Conservation (phyloP, 805 yeast species). For the Candida hispaniensis region DNA sequence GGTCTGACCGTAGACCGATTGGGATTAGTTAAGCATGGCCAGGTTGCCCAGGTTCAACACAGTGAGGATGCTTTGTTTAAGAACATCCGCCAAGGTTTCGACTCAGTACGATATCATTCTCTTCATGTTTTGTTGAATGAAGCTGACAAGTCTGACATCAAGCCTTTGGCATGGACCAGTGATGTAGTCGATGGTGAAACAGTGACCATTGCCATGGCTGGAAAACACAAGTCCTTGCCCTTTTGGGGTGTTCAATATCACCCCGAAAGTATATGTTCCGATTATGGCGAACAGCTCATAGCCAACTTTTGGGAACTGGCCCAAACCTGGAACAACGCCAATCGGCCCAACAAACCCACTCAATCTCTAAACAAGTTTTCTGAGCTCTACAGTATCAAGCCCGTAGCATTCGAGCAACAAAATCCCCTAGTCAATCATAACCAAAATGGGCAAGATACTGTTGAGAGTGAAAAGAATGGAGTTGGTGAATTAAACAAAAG, state of each 20-base stretch:
- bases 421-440: too few species aligned
- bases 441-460: too few species aligned
- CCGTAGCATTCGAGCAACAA: too few species aligned
- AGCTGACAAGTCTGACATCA: slow-evolving; percentile 8
- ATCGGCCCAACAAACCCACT: slow-evolving; percentile 2
- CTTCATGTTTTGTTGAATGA: slow-evolving; percentile 40
- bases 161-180: slow-evolving; percentile 46
- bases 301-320: slow-evolving; percentile 52
- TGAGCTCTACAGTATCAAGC: slow-evolving; percentile 20
- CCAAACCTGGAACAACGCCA: slow-evolving; percentile 20
- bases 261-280: slow-evolving; percentile 88
- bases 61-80: slow-evolving; percentile 32
- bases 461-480: too few species aligned
- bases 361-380: slow-evolving; percentile 6
- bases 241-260: slow-evolving; percentile 94
- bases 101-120: slow-evolving; percentile 85
- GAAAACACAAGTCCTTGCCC: slow-evolving; percentile 46
- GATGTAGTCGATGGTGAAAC: slow-evolving; percentile 27
- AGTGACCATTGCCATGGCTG: slow-evolving; percentile 63
- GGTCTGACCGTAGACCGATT: slow-evolving; percentile 50
- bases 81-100: slow-evolving; percentile 37
- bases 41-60: slow-evolving; percentile 45
- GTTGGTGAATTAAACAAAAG: too few species aligned
- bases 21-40: slow-evolving; percentile 70
- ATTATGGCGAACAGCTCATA: slow-evolving; percentile 48